Percentiles rank a stretch among this genome's conserved stretches.
Conservation (phyloP, 1,284 basidiomycete species). For the Irpex sp. region DNA sequence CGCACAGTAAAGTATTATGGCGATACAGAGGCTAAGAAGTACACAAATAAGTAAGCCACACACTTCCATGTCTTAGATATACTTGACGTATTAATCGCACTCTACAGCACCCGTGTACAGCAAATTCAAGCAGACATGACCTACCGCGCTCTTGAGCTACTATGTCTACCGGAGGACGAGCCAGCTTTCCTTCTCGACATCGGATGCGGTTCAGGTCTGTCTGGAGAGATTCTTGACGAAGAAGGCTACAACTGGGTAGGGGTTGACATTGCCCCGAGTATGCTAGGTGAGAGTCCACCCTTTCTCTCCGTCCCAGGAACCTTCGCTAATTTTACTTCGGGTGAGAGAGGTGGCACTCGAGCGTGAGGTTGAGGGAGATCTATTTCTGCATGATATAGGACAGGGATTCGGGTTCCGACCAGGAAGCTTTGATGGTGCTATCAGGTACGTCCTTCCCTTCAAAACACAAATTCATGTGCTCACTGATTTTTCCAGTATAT, state of each 20-base stretch:
- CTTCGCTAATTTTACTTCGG: not conserved
- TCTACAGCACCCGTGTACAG: conserved; percentile 83
- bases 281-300: conserved; percentile 67
- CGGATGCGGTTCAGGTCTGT: conserved; percentile 97
- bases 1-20: conserved; percentile 79
- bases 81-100: not conserved
- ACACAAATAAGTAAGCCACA: conserved; percentile 81
- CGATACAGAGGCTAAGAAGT: conserved; percentile 92
- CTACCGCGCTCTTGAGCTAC: conserved; percentile 87
- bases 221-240: conserved; percentile 94
- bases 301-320: not conserved
- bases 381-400: conserved; percentile 90
- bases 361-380: conserved; percentile 88
- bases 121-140: conserved; percentile 99
- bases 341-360: conserved; percentile 85
- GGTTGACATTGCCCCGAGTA: conserved; percentile 93
- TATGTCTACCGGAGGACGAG: conserved; percentile 74
- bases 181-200: conserved; percentile 90
- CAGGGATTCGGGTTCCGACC: conserved; percentile 94
- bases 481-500: conserved; percentile 58
- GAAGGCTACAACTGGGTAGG: conserved; percentile 94
- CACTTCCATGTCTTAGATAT: not conserved
- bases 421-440: conserved; percentile 96
- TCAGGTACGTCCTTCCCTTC: conserved; percentile 55
- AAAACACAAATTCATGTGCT: too few relatives aligned